Conservation (phyloP, 352 stramenopile species). For the Globisporangium sylvaticum region DNA sequence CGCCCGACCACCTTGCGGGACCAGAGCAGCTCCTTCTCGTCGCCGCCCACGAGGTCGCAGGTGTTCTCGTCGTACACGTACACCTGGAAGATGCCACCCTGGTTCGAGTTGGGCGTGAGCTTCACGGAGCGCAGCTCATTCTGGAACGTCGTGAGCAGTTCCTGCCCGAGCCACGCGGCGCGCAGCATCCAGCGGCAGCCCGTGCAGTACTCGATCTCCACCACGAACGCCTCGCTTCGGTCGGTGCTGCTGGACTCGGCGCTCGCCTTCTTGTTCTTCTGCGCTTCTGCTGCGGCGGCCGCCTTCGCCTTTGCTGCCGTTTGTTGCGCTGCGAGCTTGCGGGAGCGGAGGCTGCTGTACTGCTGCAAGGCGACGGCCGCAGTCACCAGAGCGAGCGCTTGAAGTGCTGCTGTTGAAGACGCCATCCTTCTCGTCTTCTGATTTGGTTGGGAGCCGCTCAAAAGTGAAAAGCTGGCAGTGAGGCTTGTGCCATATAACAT, state of each 20-base stretch:
- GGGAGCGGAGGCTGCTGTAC: slow-evolving; percentile 21
- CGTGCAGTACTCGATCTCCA: slow-evolving; percentile 92
- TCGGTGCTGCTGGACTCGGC: neutral
- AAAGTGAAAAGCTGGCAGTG: too few species aligned
- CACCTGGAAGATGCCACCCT: slow-evolving; percentile 68
- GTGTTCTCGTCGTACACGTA: slow-evolving; percentile 37
- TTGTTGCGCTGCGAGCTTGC: slow-evolving; percentile 4
- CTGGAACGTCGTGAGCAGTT: slow-evolving; percentile 92
- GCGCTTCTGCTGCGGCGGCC: slow-evolving; percentile 1
- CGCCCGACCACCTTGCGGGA: slow-evolving; percentile 71
- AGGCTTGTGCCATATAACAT: neutral
- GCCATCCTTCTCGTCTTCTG: too few species aligned
- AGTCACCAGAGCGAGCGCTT: slow-evolving; percentile 25
- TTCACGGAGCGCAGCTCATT: slow-evolving; percentile 66
- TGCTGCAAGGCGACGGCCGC: slow-evolving; percentile 44
- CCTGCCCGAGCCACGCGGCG: slow-evolving; percentile 86
- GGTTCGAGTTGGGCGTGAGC: slow-evolving; percentile 53
- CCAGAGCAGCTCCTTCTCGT: slow-evolving; percentile 74
- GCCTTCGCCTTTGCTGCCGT: slow-evolving; percentile 10
- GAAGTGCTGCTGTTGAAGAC: slow-evolving; percentile 1
- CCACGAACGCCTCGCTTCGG: slow-evolving; percentile 33
- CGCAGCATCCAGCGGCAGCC: slow-evolving; percentile 89
- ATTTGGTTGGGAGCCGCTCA: too few species aligned
- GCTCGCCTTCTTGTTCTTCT: neutral
- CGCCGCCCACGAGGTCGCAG: slow-evolving; percentile 12